Evolutionary conservation across 768 basidiomycete genomes (phyloP), one percentile per base, ranked within the genome.

Genomic region (Kwoniella bestiolae): DNA sequence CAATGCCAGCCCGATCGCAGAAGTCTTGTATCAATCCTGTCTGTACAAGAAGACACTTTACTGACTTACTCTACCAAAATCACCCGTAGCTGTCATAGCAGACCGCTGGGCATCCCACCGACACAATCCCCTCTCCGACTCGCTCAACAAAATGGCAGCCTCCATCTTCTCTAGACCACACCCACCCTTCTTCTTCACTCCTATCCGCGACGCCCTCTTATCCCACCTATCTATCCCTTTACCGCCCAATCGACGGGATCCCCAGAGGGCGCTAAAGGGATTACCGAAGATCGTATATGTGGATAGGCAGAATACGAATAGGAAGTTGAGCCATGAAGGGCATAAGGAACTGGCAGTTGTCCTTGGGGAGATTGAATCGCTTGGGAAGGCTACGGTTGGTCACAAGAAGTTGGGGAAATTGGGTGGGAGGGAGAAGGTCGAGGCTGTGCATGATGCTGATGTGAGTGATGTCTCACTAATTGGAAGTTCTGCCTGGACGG

Each of bases 241-340:
- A 21, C 62, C 62, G 1, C 38, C 41, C 7, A 21, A 29, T 50
- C 51, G 62, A 11, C 14, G 45, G 28, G 56, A 57, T 25, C 63
- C 63, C 6, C 56, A 51, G 28, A 46, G 47, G 29, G 31, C 56
- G 1, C 38, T 63, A 6, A 47, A 46, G 16, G 52, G 51, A 3
- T 28, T 57, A 38, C 60, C 69, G 31, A 69, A 69, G 56, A 86
- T 91, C 65, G 89, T 88, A 9, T 92, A 92, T 72, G 86, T 92
- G 65, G 86, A 85, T 62, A 84, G 91, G 32, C 90, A 91, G 79
- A 80, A 80, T n/a, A 83, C 82, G 4, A 60, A 83, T 21, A 81
- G 86, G 21, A 78, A 88, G 62, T 66, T 80, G 34, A 66, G 59
- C n/a, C 63, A 67, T 3, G 78, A 73, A 35, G 87, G 88, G 66